These are phyloP conservation scores for Xylaria arbuscula DNA, from an alignment of 2,329 filamentous ascomycete genomes.

Conservation along the genomic window DNA sequence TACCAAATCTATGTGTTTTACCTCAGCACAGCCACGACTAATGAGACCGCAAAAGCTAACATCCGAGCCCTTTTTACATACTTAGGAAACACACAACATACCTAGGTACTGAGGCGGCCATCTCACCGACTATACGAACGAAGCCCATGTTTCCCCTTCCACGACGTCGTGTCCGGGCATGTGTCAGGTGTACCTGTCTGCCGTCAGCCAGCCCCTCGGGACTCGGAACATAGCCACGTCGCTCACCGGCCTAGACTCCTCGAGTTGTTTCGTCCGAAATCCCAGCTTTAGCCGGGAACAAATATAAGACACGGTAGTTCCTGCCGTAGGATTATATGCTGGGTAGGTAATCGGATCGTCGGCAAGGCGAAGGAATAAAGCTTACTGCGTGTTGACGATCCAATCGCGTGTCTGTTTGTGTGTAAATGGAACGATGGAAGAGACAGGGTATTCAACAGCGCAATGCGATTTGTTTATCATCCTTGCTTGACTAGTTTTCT, in stretches of 20 bases:
- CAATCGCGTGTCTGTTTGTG: background rate
- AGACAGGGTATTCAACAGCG: constrained; percentile 8
- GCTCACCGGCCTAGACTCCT: background rate
- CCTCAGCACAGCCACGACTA: background rate
- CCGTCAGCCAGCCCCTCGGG: background rate
- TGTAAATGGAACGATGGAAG: background rate
- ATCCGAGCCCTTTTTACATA: background rate
- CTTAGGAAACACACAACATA: background rate
- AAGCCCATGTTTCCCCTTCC: background rate
- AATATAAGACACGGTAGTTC: too few species aligned
- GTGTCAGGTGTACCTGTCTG: constrained; percentile 13
- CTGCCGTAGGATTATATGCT: background rate
- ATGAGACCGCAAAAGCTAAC: constrained; percentile 7
- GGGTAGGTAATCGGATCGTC: background rate
- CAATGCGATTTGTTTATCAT: constrained; percentile 16
- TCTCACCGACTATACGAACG: background rate
- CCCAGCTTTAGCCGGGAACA: too few species aligned
- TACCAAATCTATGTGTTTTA: constrained; percentile 8
- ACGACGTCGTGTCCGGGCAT: background rate
- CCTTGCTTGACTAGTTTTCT: background rate
- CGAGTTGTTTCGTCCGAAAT: background rate
- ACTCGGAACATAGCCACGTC: background rate
- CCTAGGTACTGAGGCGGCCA: background rate
- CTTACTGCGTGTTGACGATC: background rate
- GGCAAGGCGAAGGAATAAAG: background rate